These are phyloP conservation scores for Coniella lustricola DNA, from an alignment of 2,329 filamentous ascomycete genomes.

Conservation along the genomic window DNA sequence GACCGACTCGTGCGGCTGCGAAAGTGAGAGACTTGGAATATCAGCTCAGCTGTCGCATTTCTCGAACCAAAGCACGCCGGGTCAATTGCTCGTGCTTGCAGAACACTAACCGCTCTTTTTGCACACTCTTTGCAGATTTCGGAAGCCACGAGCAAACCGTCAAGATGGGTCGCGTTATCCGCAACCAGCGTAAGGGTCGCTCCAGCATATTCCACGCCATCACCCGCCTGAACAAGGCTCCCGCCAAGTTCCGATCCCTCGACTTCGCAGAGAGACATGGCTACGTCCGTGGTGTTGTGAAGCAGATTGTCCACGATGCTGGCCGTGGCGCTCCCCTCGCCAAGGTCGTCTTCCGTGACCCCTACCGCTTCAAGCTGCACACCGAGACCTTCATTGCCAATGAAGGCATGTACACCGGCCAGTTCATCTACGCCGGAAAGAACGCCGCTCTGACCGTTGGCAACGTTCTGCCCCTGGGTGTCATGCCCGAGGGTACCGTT, in stretches of 20 bases:
- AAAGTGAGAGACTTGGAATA: neutral
- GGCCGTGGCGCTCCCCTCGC: slow-evolving; percentile 97
- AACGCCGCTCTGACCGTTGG: slow-evolving; percentile 94
- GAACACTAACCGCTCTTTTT: neutral
- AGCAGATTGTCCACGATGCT: slow-evolving; percentile 98
- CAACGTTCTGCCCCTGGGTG: slow-evolving; percentile 91
- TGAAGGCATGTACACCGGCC: slow-evolving; percentile 99
- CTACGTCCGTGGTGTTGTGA: slow-evolving; percentile 94
- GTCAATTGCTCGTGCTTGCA: neutral
- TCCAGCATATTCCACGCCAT: slow-evolving; percentile 61
- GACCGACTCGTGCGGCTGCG: neutral
- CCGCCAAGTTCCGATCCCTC: slow-evolving; percentile 91
- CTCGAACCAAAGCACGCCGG: neutral
- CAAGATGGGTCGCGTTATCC: slow-evolving; percentile 54
- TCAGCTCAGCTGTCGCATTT: neutral
- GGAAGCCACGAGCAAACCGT: slow-evolving; percentile 22
- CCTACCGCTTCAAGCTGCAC: slow-evolving; percentile 96
- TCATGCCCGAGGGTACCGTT: slow-evolving; percentile 98
- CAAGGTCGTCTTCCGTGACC: slow-evolving; percentile 93
- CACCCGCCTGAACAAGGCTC: slow-evolving; percentile 90
- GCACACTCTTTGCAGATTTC: slow-evolving; percentile 5
- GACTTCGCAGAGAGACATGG: slow-evolving; percentile 96
- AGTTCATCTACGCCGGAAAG: slow-evolving; percentile 99
- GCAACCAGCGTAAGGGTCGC: slow-evolving; percentile 58
- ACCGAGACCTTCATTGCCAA: slow-evolving; percentile 99